phyloP scores from a whole-genome alignment of 192 early-diverging fungal species.

The Podila minutissima region DNA sequence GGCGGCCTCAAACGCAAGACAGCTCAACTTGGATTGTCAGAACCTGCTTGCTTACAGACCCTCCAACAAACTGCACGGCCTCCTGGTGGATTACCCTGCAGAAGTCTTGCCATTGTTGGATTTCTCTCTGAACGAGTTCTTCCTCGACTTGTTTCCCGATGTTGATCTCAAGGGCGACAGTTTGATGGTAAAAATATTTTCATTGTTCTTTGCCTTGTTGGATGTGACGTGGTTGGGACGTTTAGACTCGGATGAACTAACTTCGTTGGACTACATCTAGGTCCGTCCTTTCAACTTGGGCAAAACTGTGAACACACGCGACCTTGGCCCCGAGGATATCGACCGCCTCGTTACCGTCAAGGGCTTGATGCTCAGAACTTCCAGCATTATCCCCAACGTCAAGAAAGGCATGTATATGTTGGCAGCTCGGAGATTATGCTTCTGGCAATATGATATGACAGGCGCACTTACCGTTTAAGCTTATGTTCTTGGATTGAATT shows the following conservation, averaged over 20 bases:
- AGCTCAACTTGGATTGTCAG: constrained; percentile 90
- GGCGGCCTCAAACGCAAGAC: constrained; percentile 68
- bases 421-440: neutral
- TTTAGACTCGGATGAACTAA: neutral
- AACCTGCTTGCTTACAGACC: constrained; percentile 80
- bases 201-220: neutral
- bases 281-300: constrained; percentile 91
- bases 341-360: constrained; percentile 96
- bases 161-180: constrained; percentile 67
- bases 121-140: constrained; percentile 81
- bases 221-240: too few species aligned
- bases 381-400: constrained; percentile 95
- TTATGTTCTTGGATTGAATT: neutral
- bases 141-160: constrained; percentile 73
- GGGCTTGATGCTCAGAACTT: constrained; percentile 92
- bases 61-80: constrained; percentile 79
- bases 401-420: constrained; percentile 65
- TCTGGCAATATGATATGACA: neutral
- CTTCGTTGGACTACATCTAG: constrained; percentile 21
- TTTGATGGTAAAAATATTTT: constrained; percentile 57
- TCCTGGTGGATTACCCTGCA: constrained; percentile 92
- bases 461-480: neutral
- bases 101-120: constrained; percentile 97
- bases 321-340: constrained; percentile 95
- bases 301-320: constrained; percentile 86